Conservation (phyloP, 2,329 filamentous ascomycete genomes). For the Monosporascus sp. region DNA sequence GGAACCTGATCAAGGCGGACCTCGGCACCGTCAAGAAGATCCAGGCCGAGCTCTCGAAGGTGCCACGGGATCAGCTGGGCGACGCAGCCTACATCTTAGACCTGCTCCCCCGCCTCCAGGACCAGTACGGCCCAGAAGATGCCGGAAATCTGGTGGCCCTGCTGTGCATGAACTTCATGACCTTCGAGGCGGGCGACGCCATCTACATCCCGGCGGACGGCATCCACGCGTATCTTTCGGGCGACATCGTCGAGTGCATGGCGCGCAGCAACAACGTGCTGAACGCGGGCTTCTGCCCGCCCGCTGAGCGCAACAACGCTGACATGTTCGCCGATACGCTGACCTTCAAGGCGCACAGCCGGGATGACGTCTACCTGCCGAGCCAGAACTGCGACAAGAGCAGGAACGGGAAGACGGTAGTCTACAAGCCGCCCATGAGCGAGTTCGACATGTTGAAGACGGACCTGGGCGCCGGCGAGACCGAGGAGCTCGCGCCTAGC, state of each 20-base stretch:
- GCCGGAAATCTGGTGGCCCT: constrained; percentile 65
- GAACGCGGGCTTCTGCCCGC: constrained; percentile 69
- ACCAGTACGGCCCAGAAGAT: constrained; percentile 59
- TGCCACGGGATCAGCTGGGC: constrained; percentile 43
- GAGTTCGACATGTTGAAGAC: constrained; percentile 67
- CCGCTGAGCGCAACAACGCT: constrained; percentile 56
- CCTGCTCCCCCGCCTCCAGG: constrained; percentile 58
- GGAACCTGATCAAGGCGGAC: constrained; percentile 48
- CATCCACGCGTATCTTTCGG: constrained; percentile 67
- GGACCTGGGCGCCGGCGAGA: constrained; percentile 50
- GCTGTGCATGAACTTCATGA: constrained; percentile 69
- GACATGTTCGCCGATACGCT: constrained; percentile 59
- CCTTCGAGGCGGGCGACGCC: constrained; percentile 59
- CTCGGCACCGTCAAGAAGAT: constrained; percentile 47
- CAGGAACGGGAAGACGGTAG: constrained; percentile 52
- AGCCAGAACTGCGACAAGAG: constrained; percentile 44
- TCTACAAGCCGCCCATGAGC: constrained; percentile 62
- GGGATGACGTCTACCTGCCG: constrained; percentile 50
- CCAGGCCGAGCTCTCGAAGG: constrained; percentile 44
- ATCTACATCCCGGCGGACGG: constrained; percentile 69
- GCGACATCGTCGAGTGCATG: constrained; percentile 77
- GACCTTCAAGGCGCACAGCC: constrained; percentile 58
- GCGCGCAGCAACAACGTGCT: constrained; percentile 70
- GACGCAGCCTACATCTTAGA: constrained; percentile 54
- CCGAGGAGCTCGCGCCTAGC: constrained; percentile 49